Evolutionary conservation across 768 basidiomycete genomes (phyloP).

Genomic region (Tylopilus vinaceipallidus): DNA sequence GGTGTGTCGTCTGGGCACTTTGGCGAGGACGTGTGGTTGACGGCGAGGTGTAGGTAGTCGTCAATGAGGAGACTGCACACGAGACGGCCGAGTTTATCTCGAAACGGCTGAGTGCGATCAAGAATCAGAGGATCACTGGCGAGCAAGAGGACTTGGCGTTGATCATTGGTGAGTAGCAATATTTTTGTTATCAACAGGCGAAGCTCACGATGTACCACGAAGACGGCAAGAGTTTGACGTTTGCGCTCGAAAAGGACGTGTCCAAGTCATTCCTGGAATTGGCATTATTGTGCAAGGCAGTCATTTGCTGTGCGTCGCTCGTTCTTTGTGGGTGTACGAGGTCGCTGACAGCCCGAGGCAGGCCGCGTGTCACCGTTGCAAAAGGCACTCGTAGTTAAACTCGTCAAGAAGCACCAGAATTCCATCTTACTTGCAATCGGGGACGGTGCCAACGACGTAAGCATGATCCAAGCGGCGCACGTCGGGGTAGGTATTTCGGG

Average conservation of each 20-base stretch:
- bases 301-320: conserved; percentile 79
- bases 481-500: conserved; percentile 98
- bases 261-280: conserved; percentile 90
- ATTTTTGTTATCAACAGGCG: not conserved
- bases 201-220: not conserved
- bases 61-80: conserved; percentile 83
- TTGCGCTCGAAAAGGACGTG: conserved; percentile 89
- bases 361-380: conserved; percentile 97
- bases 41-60: conserved; percentile 63
- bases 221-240: conserved; percentile 96
- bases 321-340: no score
- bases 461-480: conserved; percentile 99
- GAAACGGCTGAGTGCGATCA: conserved; percentile 88
- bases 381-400: conserved; percentile 95
- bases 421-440: conserved; percentile 95
- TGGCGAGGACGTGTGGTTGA: not conserved
- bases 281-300: conserved; percentile 97
- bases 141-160: conserved; percentile 95
- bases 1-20: conserved; percentile 39
- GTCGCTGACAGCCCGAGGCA: no score
- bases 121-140: conserved; percentile 86
- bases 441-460: conserved; percentile 97
- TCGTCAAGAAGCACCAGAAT: conserved; percentile 97
- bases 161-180: conserved; percentile 71
- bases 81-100: conserved; percentile 84